These are phyloP conservation scores for Cenchrus purpureus DNA, from an alignment of 176 grass and related monocot species.

Conservation along the genomic window DNA sequence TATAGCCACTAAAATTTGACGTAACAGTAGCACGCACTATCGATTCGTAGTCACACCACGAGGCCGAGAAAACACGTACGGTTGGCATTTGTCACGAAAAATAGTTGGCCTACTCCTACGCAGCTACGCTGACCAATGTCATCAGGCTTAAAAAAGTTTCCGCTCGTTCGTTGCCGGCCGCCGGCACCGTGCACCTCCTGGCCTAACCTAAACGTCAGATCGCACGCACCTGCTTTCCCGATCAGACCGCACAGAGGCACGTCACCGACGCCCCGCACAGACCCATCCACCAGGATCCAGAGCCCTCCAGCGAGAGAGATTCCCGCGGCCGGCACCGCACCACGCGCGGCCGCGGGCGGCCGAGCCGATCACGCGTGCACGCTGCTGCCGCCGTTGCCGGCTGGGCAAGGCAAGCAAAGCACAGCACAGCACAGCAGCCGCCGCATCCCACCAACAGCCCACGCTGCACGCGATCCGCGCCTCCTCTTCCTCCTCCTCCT, in stretches of 20 bases:
- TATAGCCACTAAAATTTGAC: no score
- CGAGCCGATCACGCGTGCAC: neutral
- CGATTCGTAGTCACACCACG: no score
- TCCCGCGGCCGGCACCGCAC: neutral
- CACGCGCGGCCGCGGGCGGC: neutral
- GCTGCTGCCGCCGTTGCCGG: conserved; percentile 23
- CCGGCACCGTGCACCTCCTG: neutral
- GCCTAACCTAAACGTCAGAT: neutral
- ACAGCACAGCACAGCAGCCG: neutral
- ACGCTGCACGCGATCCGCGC: conserved; percentile 10
- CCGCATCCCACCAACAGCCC: neutral
- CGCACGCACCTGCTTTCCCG: neutral
- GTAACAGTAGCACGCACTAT: no score
- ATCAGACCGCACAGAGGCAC: neutral
- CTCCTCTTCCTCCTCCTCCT: neutral
- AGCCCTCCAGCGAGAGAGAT: neutral
- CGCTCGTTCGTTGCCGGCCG: no score
- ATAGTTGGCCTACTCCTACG: no score
- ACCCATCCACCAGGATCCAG: neutral
- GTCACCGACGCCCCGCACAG: neutral
- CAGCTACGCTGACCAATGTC: no score
- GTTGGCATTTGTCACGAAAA: no score
- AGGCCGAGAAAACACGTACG: no score
- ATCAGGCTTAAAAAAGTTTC: no score
- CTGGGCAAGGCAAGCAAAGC: conserved; percentile 19